Evolutionary conservation across 2,329 filamentous ascomycete genomes (phyloP), one percentile per base, ranked within the genome.

Genomic region (Alternaria triticimaculans): DNA sequence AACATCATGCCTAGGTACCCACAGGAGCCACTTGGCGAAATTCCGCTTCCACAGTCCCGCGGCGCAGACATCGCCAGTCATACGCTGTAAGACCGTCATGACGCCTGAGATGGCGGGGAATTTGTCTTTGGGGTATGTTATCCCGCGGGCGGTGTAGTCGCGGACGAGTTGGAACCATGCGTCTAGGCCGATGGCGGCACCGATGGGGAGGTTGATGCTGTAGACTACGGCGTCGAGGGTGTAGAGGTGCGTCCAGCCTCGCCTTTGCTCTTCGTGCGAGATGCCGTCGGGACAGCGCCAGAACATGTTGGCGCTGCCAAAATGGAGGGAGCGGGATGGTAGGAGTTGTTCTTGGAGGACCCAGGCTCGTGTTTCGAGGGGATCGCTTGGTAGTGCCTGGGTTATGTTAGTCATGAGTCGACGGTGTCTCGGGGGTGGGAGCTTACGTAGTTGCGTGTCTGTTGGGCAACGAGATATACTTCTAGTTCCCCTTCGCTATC

Each of bases 121-220:
- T 23, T 63, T 67, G 43, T 67, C 65, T 12, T 56, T 55, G 18
- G 37, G 37, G 28, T 65, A 62, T 11, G 62, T 67, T 6, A 66
- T 54, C 6, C 55, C 44, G 21, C 60, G 57, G 20, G 64, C 53
- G 20, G 64, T 66, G 26, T 64, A 66, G 15, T 56, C 57, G 6
- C 55, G 25, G 5, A 66, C 46, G 12, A 66, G 26, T 9, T 30
- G 48, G 8, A 33, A 55, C 61, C 61, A 66, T 15, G 55, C 53
- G n/a, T 50, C 25, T 41, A 9, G 14, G 21, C 28, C 49, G 2
- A 26, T 5, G 21, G 50, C 33, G 5, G 5, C 49, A 8, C 49
- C 49, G 15, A 28, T 30, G 15, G 49, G 49, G 7, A 53, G 49
- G 21, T 9, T 6, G 11, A 53, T 53, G 15, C 49, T 33, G 49